Conservation (phyloP, 148 eudicot species). For the Vaccinium darrowii region DNA sequence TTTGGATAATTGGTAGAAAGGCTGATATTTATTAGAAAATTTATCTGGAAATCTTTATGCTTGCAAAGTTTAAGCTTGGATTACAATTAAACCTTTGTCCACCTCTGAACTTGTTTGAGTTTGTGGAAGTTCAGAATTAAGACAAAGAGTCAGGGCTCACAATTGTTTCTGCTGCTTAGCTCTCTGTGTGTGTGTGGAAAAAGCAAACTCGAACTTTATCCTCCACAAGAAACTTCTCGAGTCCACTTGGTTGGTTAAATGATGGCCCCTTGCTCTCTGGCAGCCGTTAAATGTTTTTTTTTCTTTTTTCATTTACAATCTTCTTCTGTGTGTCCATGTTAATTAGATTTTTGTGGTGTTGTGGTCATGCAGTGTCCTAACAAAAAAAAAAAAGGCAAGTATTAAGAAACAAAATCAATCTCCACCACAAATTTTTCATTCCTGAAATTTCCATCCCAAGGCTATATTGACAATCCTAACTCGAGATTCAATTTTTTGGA, state of each 20-base stretch:
- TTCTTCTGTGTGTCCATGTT: neutral
- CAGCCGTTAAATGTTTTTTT: neutral
- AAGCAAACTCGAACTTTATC: neutral
- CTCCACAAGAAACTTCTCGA: neutral
- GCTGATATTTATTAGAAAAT: neutral
- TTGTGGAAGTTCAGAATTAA: neutral
- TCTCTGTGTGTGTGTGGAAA: neutral
- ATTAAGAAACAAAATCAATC: neutral
- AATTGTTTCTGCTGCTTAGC: neutral
- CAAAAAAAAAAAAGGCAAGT: neutral
- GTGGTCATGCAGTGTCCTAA: constrained; percentile 42
- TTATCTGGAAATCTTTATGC: neutral
- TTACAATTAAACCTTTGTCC: neutral
- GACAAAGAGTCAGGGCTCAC: neutral
- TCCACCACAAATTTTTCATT: neutral
- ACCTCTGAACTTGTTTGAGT: neutral
- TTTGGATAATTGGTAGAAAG: neutral
- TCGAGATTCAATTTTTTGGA: neutral
- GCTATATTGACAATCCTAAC: neutral
- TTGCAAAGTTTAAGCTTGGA: constrained; percentile 6
- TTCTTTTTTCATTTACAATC: neutral
- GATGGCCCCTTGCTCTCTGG: neutral
- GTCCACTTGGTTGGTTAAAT: neutral
- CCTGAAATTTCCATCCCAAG: neutral
- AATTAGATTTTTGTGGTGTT: neutral